Conservation (phyloP, 2,329 filamentous ascomycete genomes). For the Onygenales sp. region DNA sequence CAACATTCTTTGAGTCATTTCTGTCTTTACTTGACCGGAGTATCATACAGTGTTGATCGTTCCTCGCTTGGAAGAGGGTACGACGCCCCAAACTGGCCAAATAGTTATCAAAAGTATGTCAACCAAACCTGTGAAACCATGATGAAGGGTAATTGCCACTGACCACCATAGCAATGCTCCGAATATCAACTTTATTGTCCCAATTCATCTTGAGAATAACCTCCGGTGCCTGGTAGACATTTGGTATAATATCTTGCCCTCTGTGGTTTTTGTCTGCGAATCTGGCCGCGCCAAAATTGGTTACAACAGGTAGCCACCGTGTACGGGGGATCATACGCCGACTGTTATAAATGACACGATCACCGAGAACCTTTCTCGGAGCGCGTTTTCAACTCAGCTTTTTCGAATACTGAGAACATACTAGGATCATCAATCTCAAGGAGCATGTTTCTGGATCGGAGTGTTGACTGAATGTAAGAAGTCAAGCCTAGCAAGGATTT, state of each 20-base stretch:
- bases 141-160: neutral
- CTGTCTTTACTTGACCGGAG: neutral
- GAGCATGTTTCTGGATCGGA: conserved; percentile 8
- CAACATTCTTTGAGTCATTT: too few species aligned
- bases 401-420: conserved; percentile 7
- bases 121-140: neutral
- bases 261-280: neutral
- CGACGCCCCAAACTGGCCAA: conserved; percentile 4
- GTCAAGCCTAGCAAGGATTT: conserved; percentile 6
- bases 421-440: conserved; percentile 4
- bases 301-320: conserved; percentile 2
- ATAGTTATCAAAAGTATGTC: neutral
- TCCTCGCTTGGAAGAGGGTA: conserved; percentile 3
- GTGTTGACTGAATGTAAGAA: conserved; percentile 2
- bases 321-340: conserved; percentile 3
- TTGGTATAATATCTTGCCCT: conserved; percentile 11
- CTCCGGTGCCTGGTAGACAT: conserved; percentile 17
- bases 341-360: conserved; percentile 9
- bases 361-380: conserved; percentile 7
- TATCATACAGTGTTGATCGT: conserved; percentile 3
- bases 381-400: conserved; percentile 7
- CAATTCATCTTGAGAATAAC: conserved; percentile 16
- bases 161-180: conserved; percentile 17
- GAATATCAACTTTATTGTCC: conserved; percentile 16
- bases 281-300: conserved; percentile 7